A percentile compares a stretch with the other conserved stretches of the same genome.
Conservation (phyloP, 345 rosid species). For the Syzygium aromaticum region DNA sequence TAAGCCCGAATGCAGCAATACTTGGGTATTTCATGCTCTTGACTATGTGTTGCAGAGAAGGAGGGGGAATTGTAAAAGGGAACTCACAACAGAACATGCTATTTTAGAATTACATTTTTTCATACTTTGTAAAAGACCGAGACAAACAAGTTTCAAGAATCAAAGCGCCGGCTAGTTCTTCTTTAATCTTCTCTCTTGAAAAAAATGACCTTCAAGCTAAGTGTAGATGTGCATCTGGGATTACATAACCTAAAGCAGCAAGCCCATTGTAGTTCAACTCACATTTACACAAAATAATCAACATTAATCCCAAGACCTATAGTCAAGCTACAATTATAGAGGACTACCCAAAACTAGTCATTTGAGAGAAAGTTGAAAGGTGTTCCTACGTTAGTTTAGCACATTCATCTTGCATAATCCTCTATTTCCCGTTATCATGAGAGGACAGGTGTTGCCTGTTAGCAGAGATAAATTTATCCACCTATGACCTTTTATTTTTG, state of each 20-base stretch:
- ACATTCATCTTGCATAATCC: not conserved
- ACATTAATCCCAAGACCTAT: not conserved
- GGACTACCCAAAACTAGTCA: not conserved
- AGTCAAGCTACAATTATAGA: not conserved
- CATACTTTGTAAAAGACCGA: not conserved
- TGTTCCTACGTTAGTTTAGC: not conserved
- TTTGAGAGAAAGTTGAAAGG: not conserved
- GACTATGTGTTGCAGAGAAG: slow-evolving; percentile 65
- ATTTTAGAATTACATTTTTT: not conserved
- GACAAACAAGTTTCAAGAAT: not conserved
- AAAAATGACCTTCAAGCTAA: not conserved
- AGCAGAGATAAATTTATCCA: not conserved
- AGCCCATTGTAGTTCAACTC: not conserved
- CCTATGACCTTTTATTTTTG: not conserved
- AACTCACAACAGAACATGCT: not conserved
- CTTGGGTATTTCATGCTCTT: slow-evolving; percentile 95
- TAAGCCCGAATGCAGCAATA: slow-evolving; percentile 92
- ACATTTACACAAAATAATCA: not conserved
- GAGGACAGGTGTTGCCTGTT: not conserved
- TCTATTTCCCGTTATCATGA: not conserved
- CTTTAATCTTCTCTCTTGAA: not conserved
- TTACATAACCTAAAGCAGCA: not conserved
- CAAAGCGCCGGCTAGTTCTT: not conserved
- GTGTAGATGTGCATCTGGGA: not conserved
- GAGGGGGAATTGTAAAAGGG: not conserved